Base-by-base conservation (phyloP, 805 yeast species). In the Kodamaea laetipori region DNA sequence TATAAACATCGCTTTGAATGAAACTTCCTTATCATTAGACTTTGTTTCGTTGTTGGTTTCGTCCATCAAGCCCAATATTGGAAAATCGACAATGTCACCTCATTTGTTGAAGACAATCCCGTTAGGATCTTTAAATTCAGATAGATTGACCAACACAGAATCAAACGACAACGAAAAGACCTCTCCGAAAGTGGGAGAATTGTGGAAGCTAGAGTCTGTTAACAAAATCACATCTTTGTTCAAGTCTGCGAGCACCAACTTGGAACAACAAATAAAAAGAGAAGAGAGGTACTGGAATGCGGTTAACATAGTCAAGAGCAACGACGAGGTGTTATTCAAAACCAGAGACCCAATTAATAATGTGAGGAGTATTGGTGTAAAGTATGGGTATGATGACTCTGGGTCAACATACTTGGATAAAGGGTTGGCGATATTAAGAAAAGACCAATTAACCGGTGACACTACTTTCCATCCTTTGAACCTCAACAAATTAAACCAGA, bases 371-470 rank as follows among this genome's bases (percentile, higher is more conserved):
- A 74, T 90, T 33, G 95, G 92, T 3, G 84, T 92, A 27, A 88
- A 86, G 54, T 94, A 86, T 57, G 98, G 98, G 0, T 92, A 79
- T 66, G 90, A 85, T 12, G 97, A 90, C 61, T 81, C 95, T 0
- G 99, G 98, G 0, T 86, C 96, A 1, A 77, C 71, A 15, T 88
- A 80, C 55, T 69, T 67, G 45, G 90, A 87, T 53, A 75, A 77
- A 50, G 97, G 97, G 2, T 64, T 84, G 33, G 97, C 95, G 0
- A 61, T 85, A 0, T 64, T 90, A 48, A 76, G 80, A 37, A 80
- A 82, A 44, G 64, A 76, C 56, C 46, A 56, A 13, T 51, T 59
- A 2, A 54, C 61, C 1, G 74, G 74, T 0, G 63, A 58, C n/a
- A 54, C 69, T 10, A 37, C 60, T 1, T 69, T 71, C 43, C 50